Evolutionary conservation across 1,284 basidiomycete species (phyloP), one percentile per base, ranked within the genome.

Genomic region (Tilletia indica): DNA sequence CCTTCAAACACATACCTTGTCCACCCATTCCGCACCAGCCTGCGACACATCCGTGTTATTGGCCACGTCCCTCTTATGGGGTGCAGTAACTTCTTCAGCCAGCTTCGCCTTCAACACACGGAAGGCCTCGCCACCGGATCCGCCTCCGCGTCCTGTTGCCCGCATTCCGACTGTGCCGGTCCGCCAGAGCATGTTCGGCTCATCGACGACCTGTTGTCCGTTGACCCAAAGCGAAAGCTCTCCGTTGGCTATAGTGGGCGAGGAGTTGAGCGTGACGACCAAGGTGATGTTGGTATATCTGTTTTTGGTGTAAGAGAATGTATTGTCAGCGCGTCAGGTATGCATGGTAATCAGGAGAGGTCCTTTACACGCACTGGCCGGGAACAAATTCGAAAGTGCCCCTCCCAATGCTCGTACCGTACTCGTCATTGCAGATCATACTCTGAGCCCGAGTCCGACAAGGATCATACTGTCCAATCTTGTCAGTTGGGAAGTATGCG

Each of bases 381-480:
- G 25, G 45, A 11, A 36, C 31, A n/a, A 69, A 69, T 5, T 16
- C 21, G 38, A 70, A 70, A 9, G 61, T 25, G 3, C 61, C 69
- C 45, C 69, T 51, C 1, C 69, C 69, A 16, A 70, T 36, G 19
- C 45, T 51, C 12, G 67, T 67, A 16, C 69, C 69, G 36, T 70
- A 70, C 12, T 67, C 69, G 4, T 31, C 39, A 39, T 70, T 70
- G 36, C 69, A 70, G 58, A 70, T 70, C 58, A 64, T 48, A n/a
- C 21, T 69, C 31, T 31, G 19, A 9, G 39, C 39, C 47, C 51
- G 5, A 9, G 54, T 45, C 34, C 42, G 45, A 45, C 69, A 70
- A 0, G 51, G 69, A 45, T 70, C 58, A 38, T 70, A 70, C 21
- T 66, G 4, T 9, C 69, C 69, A 21, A 14, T 14, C 51, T 36